phyloP scores from a whole-genome alignment of 1,139 yeast genomes.

The Diutina pseudorugosa region DNA sequence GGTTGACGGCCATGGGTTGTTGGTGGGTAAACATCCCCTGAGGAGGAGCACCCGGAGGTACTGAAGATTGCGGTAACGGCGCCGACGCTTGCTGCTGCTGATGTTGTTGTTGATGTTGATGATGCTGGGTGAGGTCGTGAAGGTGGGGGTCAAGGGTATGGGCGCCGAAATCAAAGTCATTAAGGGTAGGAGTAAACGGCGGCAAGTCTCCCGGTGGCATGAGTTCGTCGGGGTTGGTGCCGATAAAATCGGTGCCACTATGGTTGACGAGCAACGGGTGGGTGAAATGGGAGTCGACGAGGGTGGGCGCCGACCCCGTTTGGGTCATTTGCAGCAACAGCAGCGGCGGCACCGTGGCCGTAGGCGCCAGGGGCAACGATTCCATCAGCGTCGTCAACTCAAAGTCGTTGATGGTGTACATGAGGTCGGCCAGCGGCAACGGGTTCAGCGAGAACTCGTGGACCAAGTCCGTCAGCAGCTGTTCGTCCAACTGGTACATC shows the following conservation, averaged over 20 bases:
- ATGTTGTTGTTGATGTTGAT: not conserved
- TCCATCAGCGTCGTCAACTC: constrained; percentile 2
- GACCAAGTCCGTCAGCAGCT: constrained; percentile 3
- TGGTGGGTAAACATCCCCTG: not conserved
- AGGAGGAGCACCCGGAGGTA: not conserved
- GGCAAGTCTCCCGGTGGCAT: not conserved
- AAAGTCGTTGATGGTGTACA: not conserved
- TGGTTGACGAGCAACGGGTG: not conserved
- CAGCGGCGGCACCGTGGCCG: not conserved
- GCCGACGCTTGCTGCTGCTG: too few relatives aligned
- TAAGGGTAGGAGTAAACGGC: constrained; percentile 2
- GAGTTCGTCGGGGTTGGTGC: not conserved
- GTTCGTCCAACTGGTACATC: constrained; percentile 2
- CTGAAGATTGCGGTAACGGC: too few relatives aligned
- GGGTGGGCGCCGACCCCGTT: not conserved
- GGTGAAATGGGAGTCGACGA: not conserved
- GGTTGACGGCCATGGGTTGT: not conserved
- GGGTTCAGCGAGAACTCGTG: not conserved
- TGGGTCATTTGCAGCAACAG: not conserved
- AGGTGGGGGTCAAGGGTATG: not conserved
- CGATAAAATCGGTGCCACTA: not conserved
- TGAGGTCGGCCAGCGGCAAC: not conserved
- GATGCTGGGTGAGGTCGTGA: constrained; percentile 3
- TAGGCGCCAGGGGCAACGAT: not conserved
- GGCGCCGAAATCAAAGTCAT: not conserved